Conservation (phyloP, 306 rosid species). For the Fragaria nilgerrensis region DNA sequence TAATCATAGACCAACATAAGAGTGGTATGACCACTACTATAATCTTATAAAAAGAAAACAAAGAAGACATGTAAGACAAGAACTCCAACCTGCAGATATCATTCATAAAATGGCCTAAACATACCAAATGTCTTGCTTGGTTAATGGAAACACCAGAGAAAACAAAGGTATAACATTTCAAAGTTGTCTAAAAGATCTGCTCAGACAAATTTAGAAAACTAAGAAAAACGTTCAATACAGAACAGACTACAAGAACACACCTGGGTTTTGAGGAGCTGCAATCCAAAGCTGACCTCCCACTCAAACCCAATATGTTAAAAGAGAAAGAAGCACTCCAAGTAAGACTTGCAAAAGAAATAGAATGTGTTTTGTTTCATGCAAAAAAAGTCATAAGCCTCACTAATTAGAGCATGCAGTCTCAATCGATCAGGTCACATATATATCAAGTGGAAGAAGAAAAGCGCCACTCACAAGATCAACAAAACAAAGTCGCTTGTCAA, state of each 20-base stretch:
- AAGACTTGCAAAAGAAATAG: neutral
- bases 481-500: slow-evolving; percentile 12
- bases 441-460: neutral
- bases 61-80: neutral
- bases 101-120: neutral
- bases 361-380: neutral
- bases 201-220: neutral
- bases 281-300: slow-evolving; percentile 9
- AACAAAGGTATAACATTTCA: neutral
- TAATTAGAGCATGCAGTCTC: neutral
- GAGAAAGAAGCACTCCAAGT: neutral
- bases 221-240: neutral
- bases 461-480: neutral
- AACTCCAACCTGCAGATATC: neutral
- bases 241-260: slow-evolving; percentile 9
- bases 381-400: slow-evolving; percentile 1
- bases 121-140: neutral
- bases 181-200: neutral
- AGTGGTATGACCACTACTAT: neutral
- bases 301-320: neutral
- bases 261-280: slow-evolving; percentile 9
- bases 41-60: neutral
- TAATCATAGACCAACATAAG: neutral
- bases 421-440: neutral
- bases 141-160: neutral